Evolutionary conservation across 305 asterid species (phyloP), one percentile per base, ranked within the genome.

Genomic region (Plantago lanceolata): DNA sequence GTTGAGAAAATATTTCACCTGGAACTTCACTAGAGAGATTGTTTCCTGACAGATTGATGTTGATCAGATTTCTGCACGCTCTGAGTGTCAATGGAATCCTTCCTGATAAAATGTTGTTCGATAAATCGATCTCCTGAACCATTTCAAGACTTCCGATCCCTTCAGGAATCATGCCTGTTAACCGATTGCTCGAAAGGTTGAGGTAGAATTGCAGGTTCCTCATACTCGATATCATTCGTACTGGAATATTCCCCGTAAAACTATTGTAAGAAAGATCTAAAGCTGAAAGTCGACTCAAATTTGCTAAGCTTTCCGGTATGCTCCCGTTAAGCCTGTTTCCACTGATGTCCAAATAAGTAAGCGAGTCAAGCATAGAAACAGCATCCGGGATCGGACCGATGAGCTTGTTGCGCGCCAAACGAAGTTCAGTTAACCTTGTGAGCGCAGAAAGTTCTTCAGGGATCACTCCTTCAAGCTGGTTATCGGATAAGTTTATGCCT

Each of bases 41-140:
- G 79, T 90, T 90, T 33, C 70, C 77, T 2, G 97, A 84, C 48
- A 90, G 80, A 58, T 90, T 90, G 28, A 88, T 84, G 48, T 76
- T 62, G 59, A 75, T 37, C 67, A 90, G 59, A 59, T 86, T 90
- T 59, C 77, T 78, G 80, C 97, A 90, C 57, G 68, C 65, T 61
- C 47, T 68, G 18, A 90, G 68, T 31, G 81, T 1, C n/a, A 11
- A 59, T 52, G 97, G 91, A 55, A 90, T 71, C 66, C 69, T 68
- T 40, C 89, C 90, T 3, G 94, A 81, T 24, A 90, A 28, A 57
- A 73, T 73, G 55, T 90, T 90, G 69, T 73, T 75, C 8, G 97
- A 88, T 37, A 90, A 0, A 63, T 88, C 88, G 11, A 88, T 84
- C 57, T 40, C 84, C 71, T 90, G 96, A 19, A 86, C 87, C 97